These are phyloP conservation scores for Vanrija pseudolonga DNA, from an alignment of 1,284 basidiomycete genomes.

Conservation along the genomic window DNA sequence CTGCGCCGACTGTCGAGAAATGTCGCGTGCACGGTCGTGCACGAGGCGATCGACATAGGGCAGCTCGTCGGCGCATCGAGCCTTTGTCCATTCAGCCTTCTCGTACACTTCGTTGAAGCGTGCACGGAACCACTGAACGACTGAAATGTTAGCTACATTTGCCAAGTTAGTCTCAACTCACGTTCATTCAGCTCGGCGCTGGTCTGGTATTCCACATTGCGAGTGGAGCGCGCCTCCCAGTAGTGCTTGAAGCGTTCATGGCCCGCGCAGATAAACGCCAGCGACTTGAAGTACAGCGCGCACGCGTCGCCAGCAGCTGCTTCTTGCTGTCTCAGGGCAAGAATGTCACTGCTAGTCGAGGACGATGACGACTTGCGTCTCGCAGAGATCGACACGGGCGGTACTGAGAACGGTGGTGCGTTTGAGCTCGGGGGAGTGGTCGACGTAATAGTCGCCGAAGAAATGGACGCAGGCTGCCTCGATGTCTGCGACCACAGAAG, in stretches of 20 bases:
- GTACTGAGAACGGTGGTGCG: slow-evolving; percentile 25
- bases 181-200: slow-evolving; percentile 56
- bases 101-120: slow-evolving; percentile 59
- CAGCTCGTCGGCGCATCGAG: slow-evolving; percentile 52
- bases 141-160: slow-evolving; percentile 27
- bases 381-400: not conserved
- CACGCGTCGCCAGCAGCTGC: slow-evolving; percentile 72
- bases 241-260: slow-evolving; percentile 59
- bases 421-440: slow-evolving; percentile 3
- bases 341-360: slow-evolving; percentile 47
- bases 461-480: not conserved
- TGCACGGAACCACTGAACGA: slow-evolving; percentile 57
- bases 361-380: slow-evolving; percentile 28
- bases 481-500: slow-evolving; percentile 52
- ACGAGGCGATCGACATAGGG: slow-evolving; percentile 55
- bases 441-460: slow-evolving; percentile 9
- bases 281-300: slow-evolving; percentile 86
- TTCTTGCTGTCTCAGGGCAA: slow-evolving; percentile 66
- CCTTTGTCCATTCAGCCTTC: slow-evolving; percentile 56
- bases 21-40: slow-evolving; percentile 57
- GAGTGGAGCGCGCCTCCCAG: slow-evolving; percentile 46
- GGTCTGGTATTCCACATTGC: slow-evolving; percentile 31
- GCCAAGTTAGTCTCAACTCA: slow-evolving; percentile 29
- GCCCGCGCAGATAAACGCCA: slow-evolving; percentile 88
- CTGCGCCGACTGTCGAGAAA: slow-evolving; percentile 80